Evolutionary conservation across 2,329 filamentous ascomycete species (phyloP), one percentile per base, ranked within the genome.

Genomic region (Xylariaceae sp.): DNA sequence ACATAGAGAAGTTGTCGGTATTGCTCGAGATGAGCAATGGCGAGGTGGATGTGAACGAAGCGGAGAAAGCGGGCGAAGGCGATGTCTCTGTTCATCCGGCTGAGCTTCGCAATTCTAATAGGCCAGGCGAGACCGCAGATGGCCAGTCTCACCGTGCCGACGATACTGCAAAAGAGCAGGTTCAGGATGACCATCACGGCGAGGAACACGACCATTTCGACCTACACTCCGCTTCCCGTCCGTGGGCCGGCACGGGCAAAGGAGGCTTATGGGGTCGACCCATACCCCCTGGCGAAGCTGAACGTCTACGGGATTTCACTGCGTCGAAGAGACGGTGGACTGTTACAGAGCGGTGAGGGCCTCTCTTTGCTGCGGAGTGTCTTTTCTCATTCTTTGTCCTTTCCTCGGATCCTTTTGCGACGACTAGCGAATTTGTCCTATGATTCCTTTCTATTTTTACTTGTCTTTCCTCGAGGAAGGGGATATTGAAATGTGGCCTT

Each of bases 271-370:
- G 56, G 55, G 55, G 56, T 15, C 16, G 50, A 1, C 56, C 56
- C 3, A 47, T 43, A 29, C 56, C 53, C 5, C 56, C 55, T 1
- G 54, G 52, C 13, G 54, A 59, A 19, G 56, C 55, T 3, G 56
- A 59, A 31, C 41, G 50, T 12, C 34, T 52, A 5, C 51, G 56
- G 8, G 55, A 59, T 26, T 55, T 55, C 27, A 57, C 44, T 24
- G 29, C 49, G 0, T 43, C 43, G 6, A 59, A 57, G 37, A 46
- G 56, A 43, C 50, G 56, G 36, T 59, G 56, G 56, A 56, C 56
- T 2, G 52, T 59, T 23, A 56, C 48, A n/a, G 53, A 59, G 32
- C 46, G 50, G 40, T 53, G 36, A 56, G 34, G 3, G 3, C 4
- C 26, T 28, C 15, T 9, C 12, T 16, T 24, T 28, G n/a, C n/a